These are phyloP conservation scores for Sporothrix sp. DNA, from an alignment of 2,329 filamentous ascomycete genomes.

Conservation along the genomic window DNA sequence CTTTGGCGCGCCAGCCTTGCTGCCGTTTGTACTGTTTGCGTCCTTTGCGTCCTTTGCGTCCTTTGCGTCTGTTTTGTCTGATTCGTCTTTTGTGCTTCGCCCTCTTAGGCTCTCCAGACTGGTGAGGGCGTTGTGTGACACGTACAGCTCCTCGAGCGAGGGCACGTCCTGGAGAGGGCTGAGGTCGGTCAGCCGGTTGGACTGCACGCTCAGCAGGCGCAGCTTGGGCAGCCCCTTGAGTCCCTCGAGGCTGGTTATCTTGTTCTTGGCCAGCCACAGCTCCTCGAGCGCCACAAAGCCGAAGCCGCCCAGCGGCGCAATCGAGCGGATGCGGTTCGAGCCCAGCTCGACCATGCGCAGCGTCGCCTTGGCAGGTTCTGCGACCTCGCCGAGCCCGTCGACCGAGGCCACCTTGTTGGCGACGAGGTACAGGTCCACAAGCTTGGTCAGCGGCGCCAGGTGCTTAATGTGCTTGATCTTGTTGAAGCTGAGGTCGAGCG, in stretches of 20 bases:
- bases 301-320: slow-evolving; percentile 63
- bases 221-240: slow-evolving; percentile 59
- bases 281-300: slow-evolving; percentile 83
- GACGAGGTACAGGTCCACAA: slow-evolving; percentile 83
- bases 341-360: slow-evolving; percentile 81
- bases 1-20: background rate
- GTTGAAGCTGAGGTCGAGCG: slow-evolving; percentile 91
- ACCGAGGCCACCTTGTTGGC: slow-evolving; percentile 89
- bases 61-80: slow-evolving; percentile 16
- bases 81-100: slow-evolving; percentile 57
- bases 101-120: slow-evolving; percentile 41
- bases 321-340: slow-evolving; percentile 77
- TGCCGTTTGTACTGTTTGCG: no score
- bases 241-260: slow-evolving; percentile 24
- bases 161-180: slow-evolving; percentile 53
- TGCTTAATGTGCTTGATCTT: slow-evolving; percentile 98
- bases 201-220: slow-evolving; percentile 85
- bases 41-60: no score
- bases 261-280: slow-evolving; percentile 44
- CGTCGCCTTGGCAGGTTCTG: slow-evolving; percentile 31
- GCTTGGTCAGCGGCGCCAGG: slow-evolving; percentile 62
- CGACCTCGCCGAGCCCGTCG: slow-evolving; percentile 67
- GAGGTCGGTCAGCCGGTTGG: slow-evolving; percentile 78
- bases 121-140: slow-evolving; percentile 86
- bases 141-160: slow-evolving; percentile 64